phyloP scores from a whole-genome alignment of 768 basidiomycete genomes.

The Tremella fuciformis region DNA sequence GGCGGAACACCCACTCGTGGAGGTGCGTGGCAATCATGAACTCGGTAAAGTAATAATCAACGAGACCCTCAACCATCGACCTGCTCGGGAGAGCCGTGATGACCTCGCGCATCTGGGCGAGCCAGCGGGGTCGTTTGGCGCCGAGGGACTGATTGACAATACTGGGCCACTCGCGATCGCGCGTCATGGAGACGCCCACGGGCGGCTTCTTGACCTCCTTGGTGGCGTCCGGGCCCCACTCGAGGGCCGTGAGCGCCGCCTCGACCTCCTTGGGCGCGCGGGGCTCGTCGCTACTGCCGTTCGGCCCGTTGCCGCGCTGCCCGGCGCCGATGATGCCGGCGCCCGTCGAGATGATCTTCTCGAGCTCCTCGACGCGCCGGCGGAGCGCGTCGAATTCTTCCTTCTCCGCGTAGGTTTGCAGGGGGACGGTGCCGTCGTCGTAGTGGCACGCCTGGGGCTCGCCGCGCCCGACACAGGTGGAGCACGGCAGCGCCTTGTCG shows the following conservation, averaged over 20 bases:
- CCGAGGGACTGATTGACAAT: not conserved
- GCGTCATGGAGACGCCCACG: not conserved
- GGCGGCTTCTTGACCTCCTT: not conserved
- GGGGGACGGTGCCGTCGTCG: conserved; percentile 10
- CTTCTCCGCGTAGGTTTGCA: not conserved
- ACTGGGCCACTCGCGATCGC: conserved; percentile 6
- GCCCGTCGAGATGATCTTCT: conserved; percentile 1
- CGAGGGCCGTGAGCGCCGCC: not conserved
- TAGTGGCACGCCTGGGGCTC: conserved; percentile 4
- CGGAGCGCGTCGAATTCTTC: conserved; percentile 7
- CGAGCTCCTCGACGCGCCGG: not conserved
- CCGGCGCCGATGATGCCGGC: not conserved
- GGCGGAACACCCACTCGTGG: conserved; percentile 8
- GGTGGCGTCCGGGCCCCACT: not conserved
- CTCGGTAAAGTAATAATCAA: conserved; percentile 9
- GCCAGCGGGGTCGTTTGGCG: not conserved
- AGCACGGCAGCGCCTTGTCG: conserved; percentile 12
- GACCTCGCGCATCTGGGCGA: conserved; percentile 1
- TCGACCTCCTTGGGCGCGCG: too few relatives aligned
- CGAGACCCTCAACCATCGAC: not conserved
- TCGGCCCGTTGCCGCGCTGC: not conserved
- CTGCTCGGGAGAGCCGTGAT: not conserved
- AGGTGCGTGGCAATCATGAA: not conserved
- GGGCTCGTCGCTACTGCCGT: too few relatives aligned
- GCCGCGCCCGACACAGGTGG: conserved; percentile 4